Base-by-base conservation (phyloP, 768 basidiomycete species). In the Cyclocybe aegerita region DNA sequence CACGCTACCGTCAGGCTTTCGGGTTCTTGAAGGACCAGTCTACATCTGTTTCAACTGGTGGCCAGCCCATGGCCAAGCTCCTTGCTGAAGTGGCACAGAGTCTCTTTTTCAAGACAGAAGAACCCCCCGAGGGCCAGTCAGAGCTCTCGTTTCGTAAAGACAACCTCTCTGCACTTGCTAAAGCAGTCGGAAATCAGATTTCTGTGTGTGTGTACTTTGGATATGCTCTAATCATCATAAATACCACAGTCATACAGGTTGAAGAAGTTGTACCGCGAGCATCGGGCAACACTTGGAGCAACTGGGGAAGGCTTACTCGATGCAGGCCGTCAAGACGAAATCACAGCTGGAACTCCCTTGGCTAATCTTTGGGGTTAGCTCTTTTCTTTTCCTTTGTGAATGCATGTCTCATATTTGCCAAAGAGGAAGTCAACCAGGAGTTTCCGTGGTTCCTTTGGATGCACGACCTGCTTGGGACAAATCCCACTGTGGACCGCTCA, bases 381-480 rank as follows among this genome's bases (percentile, higher is more conserved):
- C 32, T 38, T 11, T 49, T 12, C 4, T 23, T 23, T 23, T 23
- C 5, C 4, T 29, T 6, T 16, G 30, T 23, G 16, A 29, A 15
- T 4, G 7, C 12, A 35, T 17, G 4, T 14, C 7, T 46, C 39
- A 45, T 15, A 17, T 32, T 14, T 14, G 4, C 16, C 39, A 17
- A 17, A 65, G 64, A 66, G 7, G 33, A 45, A 12, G 62, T 66
- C 40, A 2, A 54, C 39, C 30, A 36, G 14, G 56, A 60, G 33
- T 65, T 64, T 35, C 59, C 59, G 12, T 67, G 64, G 64, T 67
- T 63, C 42, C 55, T 55, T 23, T 49, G 50, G 2, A 47, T 67
- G 52, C 14, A 62, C 46, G 33, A 9, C 8, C 48, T 63, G 7
- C 39, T 65, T 43, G 52, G 56, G 9, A 48, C 41, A 0, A 65